Percentiles rank a stretch among this genome's conserved stretches.
These are phyloP conservation scores for Nitzschia inconspicua DNA, from an alignment of 108 stramenopile species.

Conservation along the genomic window DNA sequence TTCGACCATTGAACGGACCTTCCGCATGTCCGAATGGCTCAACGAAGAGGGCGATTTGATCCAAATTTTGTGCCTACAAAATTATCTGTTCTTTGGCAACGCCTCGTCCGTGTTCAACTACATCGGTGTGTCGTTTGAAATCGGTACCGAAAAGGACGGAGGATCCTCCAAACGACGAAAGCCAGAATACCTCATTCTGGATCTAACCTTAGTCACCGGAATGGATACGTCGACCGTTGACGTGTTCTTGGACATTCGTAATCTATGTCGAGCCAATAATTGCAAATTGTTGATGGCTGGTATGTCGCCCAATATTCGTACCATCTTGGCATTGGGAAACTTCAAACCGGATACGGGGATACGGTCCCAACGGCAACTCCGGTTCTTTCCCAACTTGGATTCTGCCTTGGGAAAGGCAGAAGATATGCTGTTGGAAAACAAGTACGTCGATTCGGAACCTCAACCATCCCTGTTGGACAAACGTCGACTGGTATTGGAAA, in stretches of 20 bases:
- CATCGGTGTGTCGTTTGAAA: slow-evolving; percentile 50
- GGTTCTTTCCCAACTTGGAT: slow-evolving; percentile 54
- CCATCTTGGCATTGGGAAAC: slow-evolving; percentile 39
- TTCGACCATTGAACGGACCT: slow-evolving; percentile 49
- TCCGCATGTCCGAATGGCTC: slow-evolving; percentile 44
- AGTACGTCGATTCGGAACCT: slow-evolving; percentile 17
- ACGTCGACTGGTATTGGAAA: no score
- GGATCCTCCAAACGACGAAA: slow-evolving; percentile 15
- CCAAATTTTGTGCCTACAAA: slow-evolving; percentile 57
- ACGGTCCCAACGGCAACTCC: slow-evolving; percentile 28
- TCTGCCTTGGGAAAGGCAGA: slow-evolving; percentile 68
- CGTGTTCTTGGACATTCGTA: slow-evolving; percentile 51
- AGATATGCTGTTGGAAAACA: slow-evolving; percentile 50
- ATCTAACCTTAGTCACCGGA: slow-evolving; percentile 66
- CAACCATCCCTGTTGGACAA: slow-evolving; percentile 14
- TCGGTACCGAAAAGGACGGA: not conserved
- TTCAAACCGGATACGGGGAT: slow-evolving; percentile 29
- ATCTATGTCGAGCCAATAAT: slow-evolving; percentile 33
- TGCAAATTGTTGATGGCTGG: slow-evolving; percentile 61
- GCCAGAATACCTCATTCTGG: slow-evolving; percentile 57
- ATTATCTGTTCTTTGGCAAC: slow-evolving; percentile 75
- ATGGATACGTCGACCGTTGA: slow-evolving; percentile 73
- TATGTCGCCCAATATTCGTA: slow-evolving; percentile 31
- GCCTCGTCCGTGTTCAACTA: slow-evolving; percentile 49
- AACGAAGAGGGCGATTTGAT: slow-evolving; percentile 61